Evolutionary conservation across 1,284 basidiomycete species (phyloP).

Genomic region (Ganoderma boninense): DNA sequence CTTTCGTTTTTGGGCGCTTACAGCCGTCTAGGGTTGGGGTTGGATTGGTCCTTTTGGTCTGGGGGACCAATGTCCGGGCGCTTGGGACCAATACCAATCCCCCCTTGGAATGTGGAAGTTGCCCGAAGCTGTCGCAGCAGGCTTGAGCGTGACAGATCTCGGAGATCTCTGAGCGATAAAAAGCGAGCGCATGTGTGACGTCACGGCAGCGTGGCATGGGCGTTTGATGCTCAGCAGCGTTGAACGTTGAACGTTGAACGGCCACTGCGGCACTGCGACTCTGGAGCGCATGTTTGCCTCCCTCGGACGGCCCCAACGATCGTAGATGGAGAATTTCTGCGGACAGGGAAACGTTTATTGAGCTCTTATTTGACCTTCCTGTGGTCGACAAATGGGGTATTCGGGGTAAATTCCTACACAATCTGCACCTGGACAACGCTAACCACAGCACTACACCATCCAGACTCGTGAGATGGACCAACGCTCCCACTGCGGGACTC

Average conservation of each 20-base stretch:
- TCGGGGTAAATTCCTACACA: slow-evolving; percentile 23
- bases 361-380: background rate
- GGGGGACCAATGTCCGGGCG: no score
- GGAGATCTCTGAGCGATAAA: no score
- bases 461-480: slow-evolving; percentile 81
- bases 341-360: background rate
- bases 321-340: background rate
- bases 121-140: no score
- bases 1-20: no score
- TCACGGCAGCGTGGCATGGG: background rate
- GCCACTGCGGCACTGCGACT: background rate
- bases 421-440: slow-evolving; percentile 10
- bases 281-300: background rate
- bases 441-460: slow-evolving; percentile 3
- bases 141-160: no score
- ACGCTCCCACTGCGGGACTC: slow-evolving; percentile 75
- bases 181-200: slow-evolving; percentile 10
- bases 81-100: no score
- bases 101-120: no score
- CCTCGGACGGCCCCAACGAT: background rate
- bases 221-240: no score
- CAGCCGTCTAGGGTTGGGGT: no score
- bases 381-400: slow-evolving; percentile 25
- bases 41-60: no score
- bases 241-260: no score